Evolutionary conservation across 768 basidiomycete genomes (phyloP).

Genomic region (Suillus cothurnatus): DNA sequence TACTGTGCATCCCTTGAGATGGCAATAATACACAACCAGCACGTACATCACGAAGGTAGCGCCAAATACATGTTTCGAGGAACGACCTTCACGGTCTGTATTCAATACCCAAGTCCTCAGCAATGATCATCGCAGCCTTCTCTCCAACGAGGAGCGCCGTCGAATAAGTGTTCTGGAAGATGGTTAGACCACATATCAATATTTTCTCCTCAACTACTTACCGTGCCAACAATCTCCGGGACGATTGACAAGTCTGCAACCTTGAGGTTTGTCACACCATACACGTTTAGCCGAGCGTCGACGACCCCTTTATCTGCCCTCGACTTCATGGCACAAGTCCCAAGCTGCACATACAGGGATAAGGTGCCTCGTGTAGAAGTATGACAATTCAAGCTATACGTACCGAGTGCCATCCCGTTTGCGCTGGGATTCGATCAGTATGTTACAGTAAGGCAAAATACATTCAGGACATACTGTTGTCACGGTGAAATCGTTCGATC

Average conservation of each 20-base stretch:
- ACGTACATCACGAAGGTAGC: not conserved
- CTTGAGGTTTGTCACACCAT: conserved; percentile 16
- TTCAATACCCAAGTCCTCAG: conserved; percentile 47
- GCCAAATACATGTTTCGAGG: not conserved
- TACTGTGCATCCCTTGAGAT: not conserved
- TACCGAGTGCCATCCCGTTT: conserved; percentile 39
- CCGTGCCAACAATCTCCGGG: conserved; percentile 35
- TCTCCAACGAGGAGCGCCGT: conserved; percentile 53
- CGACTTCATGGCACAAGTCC: conserved; percentile 71
- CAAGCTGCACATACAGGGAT: conserved; percentile 40
- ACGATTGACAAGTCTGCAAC: conserved; percentile 19
- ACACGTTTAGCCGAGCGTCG: conserved; percentile 18
- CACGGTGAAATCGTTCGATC: conserved; percentile 31
- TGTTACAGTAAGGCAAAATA: not conserved
- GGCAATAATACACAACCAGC: not conserved
- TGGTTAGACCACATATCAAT: not conserved
- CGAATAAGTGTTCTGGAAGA: conserved; percentile 42
- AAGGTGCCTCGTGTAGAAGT: not conserved
- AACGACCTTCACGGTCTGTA: not conserved
- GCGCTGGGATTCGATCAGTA: conserved; percentile 19
- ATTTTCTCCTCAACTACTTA: conserved; percentile 10
- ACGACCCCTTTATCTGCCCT: conserved; percentile 40
- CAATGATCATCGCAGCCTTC: conserved; percentile 63
- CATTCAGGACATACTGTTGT: conserved; percentile 16
- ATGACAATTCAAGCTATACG: not conserved